Base-by-base conservation (phyloP, 352 stramenopile species). In the Thraustochytrium sp. region DNA sequence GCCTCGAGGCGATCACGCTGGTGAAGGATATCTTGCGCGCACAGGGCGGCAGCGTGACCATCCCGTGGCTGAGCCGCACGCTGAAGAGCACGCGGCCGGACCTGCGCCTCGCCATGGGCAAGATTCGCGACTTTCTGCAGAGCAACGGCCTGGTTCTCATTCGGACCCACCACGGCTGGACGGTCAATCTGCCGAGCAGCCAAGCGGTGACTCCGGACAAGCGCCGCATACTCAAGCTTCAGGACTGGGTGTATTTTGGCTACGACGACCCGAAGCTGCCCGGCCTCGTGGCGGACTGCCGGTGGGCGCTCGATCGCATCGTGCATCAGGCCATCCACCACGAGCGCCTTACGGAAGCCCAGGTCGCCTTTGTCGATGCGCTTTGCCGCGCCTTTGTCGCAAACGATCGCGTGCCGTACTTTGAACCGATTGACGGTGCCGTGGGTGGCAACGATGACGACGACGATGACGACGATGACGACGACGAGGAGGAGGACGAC, bases 161-260 rank as follows among this genome's bases (percentile, higher is more conserved):
- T 0, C 76, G 76, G 42, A 37, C n/a, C 1, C 23, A 51, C 26
- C 44, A 51, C 40, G 46, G 26, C 37, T 26, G 16, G 34, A n/a
- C 11, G 16, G 23, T 53, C 21, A 40, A 21, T 76, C 16, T 64
- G 23, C 3, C 63, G 53, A 48, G 5, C 18, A 18, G 5, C 5
- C 26, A 5, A 49, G 5, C 42, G 42, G 5, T 23, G 62, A 54
- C 21, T 8, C 18, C 55, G 29, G 2, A 80, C 29, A 29, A 61
- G 34, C 26, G 38, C 26, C 37, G 34, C 11, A 55, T 65, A 21
- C 9, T 80, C 26, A 51, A 51, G 34, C 31, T 80, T 11, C 68
- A 80, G 68, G 68, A 80, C 23, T 80, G 68, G 68, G 26, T 80
- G 3, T 80, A 80, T 42, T 80, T 80, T 80, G 44, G 29, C 1